Base-by-base conservation (phyloP, 495 filamentous ascomycete genomes). In the Schizothecium vesticola region DNA sequence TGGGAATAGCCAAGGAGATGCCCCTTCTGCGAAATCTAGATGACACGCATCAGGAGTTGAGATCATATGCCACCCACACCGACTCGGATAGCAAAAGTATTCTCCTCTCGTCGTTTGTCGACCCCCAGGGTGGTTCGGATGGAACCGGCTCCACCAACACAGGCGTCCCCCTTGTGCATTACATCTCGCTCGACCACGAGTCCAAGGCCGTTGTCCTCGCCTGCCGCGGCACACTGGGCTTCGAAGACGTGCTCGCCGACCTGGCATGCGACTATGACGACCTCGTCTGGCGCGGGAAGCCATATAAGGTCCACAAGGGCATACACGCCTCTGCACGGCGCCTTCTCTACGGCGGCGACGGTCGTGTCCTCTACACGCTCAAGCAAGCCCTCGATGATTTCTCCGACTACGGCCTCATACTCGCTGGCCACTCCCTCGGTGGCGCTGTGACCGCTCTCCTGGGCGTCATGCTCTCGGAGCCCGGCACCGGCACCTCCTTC, bases 201-300 rank as follows among this genome's bases (percentile, higher is more conserved):
- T 91, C 90, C 11, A 90, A 89, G 73, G 91, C 91, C 0, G 84
- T 94, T 9, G 90, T 93, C 0, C 82, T 94, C 10, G 89, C 90
- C 5, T 90, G 92, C 26, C 84, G 91, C 13, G 91, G 91, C 0
- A 94, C 91, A 0, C 84, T 92, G 62, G 91, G 91, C 0, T 92
- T 94, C 69, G 90, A 93, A 71, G 91, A 94, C 70, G 86, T 93
- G 13, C 82, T 94, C 19, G 91, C 90, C 12, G 91, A 94, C 70
- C 87, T 93, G 85, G 90, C 89, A 36, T 94, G 91, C 74, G 91
- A 93, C 65, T 94, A 91, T 67, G 90, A 92, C 69, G 86, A 89
- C 61, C 82, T 94, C 0, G 69, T 81, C 31, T 90, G 90, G 84
- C 85, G 88, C 61, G 90, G 89, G 16, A 86, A 82, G 61, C 74